phyloP scores from a whole-genome alignment of 345 rosid species.

The Aethionema arabicum region DNA sequence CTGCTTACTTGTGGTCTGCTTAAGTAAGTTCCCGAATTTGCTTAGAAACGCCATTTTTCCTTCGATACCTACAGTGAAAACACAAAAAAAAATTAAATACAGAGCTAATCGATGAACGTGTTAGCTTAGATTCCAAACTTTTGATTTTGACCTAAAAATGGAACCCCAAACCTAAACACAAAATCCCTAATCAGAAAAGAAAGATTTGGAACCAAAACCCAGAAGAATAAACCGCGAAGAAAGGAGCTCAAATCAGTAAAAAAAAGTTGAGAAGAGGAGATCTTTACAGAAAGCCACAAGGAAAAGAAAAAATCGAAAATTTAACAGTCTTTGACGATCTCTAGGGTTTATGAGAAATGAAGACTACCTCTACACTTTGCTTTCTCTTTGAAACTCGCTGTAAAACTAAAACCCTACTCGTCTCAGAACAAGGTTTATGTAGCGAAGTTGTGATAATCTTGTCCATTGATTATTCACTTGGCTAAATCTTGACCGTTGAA shows the following conservation, averaged over 20 bases:
- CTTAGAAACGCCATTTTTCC: slow-evolving; percentile 73
- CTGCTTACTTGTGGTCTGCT: slow-evolving; percentile 62
- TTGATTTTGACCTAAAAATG: too few species aligned
- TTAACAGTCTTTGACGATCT: neutral
- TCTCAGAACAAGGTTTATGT: slow-evolving; percentile 32
- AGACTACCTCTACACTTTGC: slow-evolving; percentile 26
- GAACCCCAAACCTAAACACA: neutral
- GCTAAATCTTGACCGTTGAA: slow-evolving; percentile 27
- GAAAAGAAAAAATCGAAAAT: neutral
- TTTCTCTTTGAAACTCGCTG: slow-evolving; percentile 21
- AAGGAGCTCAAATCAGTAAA: slow-evolving; percentile 17
- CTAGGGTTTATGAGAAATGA: slow-evolving; percentile 21
- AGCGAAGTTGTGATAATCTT: slow-evolving; percentile 4
- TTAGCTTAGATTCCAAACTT: too few species aligned
- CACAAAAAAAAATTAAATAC: neutral
- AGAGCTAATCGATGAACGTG: neutral
- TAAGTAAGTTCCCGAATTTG: slow-evolving; percentile 65
- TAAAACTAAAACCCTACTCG: slow-evolving; percentile 32
- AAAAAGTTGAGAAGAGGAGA: slow-evolving; percentile 1
- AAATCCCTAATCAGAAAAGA: slow-evolving; percentile 7
- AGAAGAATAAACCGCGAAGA: slow-evolving; percentile 3
- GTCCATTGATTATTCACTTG: neutral
- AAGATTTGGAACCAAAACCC: slow-evolving; percentile 18
- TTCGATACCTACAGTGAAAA: slow-evolving; percentile 10
- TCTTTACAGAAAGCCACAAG: slow-evolving; percentile 8